Conservation (phyloP, 2,329 filamentous ascomycete genomes). For the Bipolaris oryzae region DNA sequence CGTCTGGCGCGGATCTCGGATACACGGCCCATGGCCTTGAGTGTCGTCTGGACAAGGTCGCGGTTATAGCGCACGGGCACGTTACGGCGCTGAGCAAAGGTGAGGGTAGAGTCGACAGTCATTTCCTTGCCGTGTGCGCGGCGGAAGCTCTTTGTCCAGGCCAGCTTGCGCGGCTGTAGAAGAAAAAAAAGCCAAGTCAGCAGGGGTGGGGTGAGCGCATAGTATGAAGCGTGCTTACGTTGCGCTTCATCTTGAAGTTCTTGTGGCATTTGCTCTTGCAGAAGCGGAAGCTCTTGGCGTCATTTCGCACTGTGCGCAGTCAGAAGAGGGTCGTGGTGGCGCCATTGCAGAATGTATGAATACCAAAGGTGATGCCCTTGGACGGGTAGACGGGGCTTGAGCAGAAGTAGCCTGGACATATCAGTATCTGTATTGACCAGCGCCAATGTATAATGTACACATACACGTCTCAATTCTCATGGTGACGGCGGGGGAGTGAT, state of each 20-base stretch:
- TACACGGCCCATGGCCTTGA: slow-evolving; percentile 91
- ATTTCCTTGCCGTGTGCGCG: slow-evolving; percentile 64
- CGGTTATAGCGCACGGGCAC: slow-evolving; percentile 95
- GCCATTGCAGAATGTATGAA: background rate
- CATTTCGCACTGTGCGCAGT: slow-evolving; percentile 42
- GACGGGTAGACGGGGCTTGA: slow-evolving; percentile 61
- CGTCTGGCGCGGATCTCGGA: slow-evolving; percentile 81
- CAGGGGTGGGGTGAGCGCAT: background rate
- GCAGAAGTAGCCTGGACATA: slow-evolving; percentile 63
- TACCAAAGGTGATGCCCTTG: slow-evolving; percentile 63
- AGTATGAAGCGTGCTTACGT: slow-evolving; percentile 74
- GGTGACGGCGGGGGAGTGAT: slow-evolving; percentile 15
- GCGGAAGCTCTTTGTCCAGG: slow-evolving; percentile 57
- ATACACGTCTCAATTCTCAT: slow-evolving; percentile 44
- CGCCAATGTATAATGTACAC: background rate
- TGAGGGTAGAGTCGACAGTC: slow-evolving; percentile 89
- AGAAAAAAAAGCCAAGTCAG: background rate
- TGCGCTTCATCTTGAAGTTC: slow-evolving; percentile 95
- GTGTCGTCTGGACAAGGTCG: slow-evolving; percentile 82
- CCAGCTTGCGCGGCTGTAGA: slow-evolving; percentile 12
- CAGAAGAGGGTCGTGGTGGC: background rate
- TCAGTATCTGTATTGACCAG: background rate
- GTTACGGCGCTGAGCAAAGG: slow-evolving; percentile 92
- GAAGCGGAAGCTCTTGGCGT: slow-evolving; percentile 70
- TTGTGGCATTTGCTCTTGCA: slow-evolving; percentile 66